Evolutionary conservation across 169 alveolate species (phyloP), one percentile per base, ranked within the genome.

Genomic region (Plasmodium berghei): DNA sequence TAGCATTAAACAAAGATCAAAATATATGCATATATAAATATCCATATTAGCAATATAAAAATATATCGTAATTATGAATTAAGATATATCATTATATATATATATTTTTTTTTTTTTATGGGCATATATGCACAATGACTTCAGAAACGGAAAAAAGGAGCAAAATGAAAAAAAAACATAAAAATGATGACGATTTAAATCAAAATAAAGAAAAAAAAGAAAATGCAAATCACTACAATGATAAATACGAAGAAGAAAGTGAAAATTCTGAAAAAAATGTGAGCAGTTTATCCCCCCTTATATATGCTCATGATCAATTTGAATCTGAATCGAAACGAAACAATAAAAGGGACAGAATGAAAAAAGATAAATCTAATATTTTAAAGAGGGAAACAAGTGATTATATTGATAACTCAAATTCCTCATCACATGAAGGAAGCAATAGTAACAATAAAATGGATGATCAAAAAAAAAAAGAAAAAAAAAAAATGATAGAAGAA

Each of bases 251-350:
- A 9, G n/a, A 69, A 5, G 77, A 14, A 12, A 42, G 18, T 52
- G 66, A 26, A 2, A 40, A 2, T 48, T 8, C 20, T 20, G 45
- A 24, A 2, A 62, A 62, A 9, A 1, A 18, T 8, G 16, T 6
- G 26, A 56, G 18, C 49, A 12, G 26, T 52, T 48, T 71, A 18
- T 71, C 83, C 16, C 83, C 83, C 16, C 66, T 71, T 48, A 71
- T 71, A 18, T 40, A 12, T 34, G 83, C 83, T 6, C 83, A 52
- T 56, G 54, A 71, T 16, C 1, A 22, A 28, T 71, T 71, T 59
- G 83, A 71, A 71, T 18, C 22, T 34, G 26, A 71, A 20, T 20
- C 5, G 46, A 10, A 34, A 16, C 42, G 22, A 45, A 24, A 48
- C 40, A 24, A 58, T 54, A 69, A 48, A 71, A 58, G n/a, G 59